These are phyloP conservation scores for Nitzschia sp. DNA, from an alignment of 108 stramenopile genomes.

Conservation along the genomic window DNA sequence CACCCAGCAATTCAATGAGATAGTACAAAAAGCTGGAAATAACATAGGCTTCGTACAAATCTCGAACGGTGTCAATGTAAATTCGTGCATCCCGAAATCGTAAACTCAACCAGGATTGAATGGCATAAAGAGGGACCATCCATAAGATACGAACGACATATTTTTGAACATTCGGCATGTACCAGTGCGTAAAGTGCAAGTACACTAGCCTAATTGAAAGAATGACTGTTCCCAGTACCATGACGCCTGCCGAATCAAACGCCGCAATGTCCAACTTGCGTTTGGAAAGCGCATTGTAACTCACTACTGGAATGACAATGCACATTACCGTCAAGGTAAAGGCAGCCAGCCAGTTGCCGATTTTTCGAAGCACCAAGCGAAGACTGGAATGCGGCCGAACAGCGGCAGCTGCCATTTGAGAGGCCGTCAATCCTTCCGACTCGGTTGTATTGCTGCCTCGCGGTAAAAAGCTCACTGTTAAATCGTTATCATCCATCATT, in stretches of 20 bases:
- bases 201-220: slow-evolving; percentile 72
- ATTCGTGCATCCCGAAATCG: slow-evolving; percentile 71
- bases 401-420: slow-evolving; percentile 21
- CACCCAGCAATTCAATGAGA: slow-evolving; percentile 88
- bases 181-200: slow-evolving; percentile 85
- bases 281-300: slow-evolving; percentile 33
- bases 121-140: slow-evolving; percentile 93
- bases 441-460: not conserved
- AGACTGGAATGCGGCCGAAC: slow-evolving; percentile 22
- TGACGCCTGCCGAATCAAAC: slow-evolving; percentile 75
- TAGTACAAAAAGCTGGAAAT: slow-evolving; percentile 93
- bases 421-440: not conserved
- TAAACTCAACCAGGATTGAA: slow-evolving; percentile 90
- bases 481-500: slow-evolving; percentile 42
- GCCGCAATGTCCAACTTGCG: slow-evolving; percentile 65
- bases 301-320: slow-evolving; percentile 46
- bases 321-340: slow-evolving; percentile 46
- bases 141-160: slow-evolving; percentile 90
- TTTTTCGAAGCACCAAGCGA: slow-evolving; percentile 34
- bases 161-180: slow-evolving; percentile 88
- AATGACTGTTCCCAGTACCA: slow-evolving; percentile 77
- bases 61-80: slow-evolving; percentile 78
- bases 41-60: slow-evolving; percentile 93
- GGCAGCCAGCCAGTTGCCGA: slow-evolving; percentile 42
- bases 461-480: slow-evolving; percentile 27